Conservation (phyloP, 306 rosid genomes). For the Trichosanthes cucumerina region DNA sequence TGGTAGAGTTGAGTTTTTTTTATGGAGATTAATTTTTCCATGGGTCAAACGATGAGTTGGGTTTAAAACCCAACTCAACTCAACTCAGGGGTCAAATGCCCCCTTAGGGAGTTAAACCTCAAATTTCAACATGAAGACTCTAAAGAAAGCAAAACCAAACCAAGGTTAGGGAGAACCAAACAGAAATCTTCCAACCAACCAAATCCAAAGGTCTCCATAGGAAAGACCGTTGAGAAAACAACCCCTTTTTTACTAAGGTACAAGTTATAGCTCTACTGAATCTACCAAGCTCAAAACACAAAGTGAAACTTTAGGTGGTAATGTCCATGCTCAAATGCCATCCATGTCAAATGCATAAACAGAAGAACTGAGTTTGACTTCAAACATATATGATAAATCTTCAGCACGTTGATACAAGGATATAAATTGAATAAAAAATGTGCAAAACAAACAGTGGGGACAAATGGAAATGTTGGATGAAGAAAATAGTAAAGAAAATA, state of each 20-base stretch:
- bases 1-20: no score
- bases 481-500: background rate
- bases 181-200: background rate
- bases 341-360: background rate
- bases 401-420: background rate
- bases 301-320: background rate
- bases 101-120: no score
- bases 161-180: no score
- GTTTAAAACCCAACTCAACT: no score
- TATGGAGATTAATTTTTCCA: no score
- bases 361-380: background rate
- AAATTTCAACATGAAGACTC: no score
- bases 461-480: background rate
- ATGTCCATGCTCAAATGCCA: background rate
- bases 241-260: background rate
- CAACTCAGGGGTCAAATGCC: no score
- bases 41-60: no score
- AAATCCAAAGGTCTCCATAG: background rate
- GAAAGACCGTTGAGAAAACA: background rate
- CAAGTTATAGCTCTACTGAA: background rate
- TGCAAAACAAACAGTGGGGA: background rate
- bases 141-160: no score
- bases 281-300: background rate
- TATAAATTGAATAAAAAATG: background rate
- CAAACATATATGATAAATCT: background rate